Evolutionary conservation across 345 rosid species (phyloP), one percentile per base, ranked within the genome.

Genomic region (Lenwebbia sp.): DNA sequence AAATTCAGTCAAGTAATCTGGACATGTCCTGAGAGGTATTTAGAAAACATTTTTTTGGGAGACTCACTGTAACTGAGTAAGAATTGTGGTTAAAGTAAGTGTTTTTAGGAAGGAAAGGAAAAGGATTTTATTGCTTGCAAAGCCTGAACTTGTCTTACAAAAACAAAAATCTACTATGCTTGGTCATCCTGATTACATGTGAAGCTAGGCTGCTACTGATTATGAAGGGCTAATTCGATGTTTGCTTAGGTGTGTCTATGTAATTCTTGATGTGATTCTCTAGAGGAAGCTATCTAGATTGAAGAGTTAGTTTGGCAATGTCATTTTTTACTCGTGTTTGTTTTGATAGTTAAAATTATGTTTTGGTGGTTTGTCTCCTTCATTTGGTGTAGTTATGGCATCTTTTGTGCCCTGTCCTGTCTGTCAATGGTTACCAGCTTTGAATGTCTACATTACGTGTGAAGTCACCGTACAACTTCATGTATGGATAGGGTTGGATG

Each of bases 401-500:
- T 70, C 25, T 70, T 37, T 70, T 70, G 75, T 62, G 25, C 26
- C 47, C 47, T 10, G 47, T 37, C 78, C 78, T 2, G 25, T 37
- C 22, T 70, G 25, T 53, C 47, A 52, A 21, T 33, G 84, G 47
- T 70, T 33, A 30, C 13, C 26, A 33, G 40, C 60, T 83, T 55
- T 22, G 23, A 51, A 55, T 28, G n/a, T 37, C 49, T 1, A 21
- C 54, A 83, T 53, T 51, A 83, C 49, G 33, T 83, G 60, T 83
- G 49, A 53, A 15, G 25, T 83, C 55, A 83, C 57, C 5, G 58
- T 33, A 33, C 33, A 28, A 40, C 37, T 83, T 83, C 56, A 10
- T 83, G 26, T 50, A 28, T 83, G 84, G 50, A 82, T 86, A 91
- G 92, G 92, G 37, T 75, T 93, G 88, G 93, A 91, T 88, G 90